These are phyloP conservation scores for Backusella tuberculispora DNA, from an alignment of 192 early-diverging fungal genomes.

Conservation along the genomic window DNA sequence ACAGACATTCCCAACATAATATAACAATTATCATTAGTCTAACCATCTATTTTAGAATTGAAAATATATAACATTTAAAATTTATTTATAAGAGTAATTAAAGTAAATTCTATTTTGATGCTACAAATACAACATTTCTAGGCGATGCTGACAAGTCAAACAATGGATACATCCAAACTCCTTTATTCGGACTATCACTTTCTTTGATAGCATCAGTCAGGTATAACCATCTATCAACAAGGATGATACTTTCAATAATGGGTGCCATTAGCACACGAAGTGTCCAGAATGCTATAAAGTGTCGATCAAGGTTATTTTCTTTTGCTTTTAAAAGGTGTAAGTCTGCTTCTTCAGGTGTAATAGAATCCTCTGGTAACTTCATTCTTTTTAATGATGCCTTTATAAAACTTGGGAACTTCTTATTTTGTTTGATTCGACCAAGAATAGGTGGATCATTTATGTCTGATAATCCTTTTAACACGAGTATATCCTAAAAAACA, in stretches of 20 bases:
- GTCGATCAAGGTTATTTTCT: slow-evolving; percentile 44
- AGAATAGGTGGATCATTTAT: slow-evolving; percentile 1
- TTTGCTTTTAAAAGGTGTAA: slow-evolving; percentile 46
- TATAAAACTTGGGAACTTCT: slow-evolving; percentile 9
- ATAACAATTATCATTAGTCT: too few species aligned
- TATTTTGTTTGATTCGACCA: slow-evolving; percentile 20
- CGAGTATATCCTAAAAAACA: slow-evolving; percentile 10
- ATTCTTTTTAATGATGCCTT: slow-evolving; percentile 55
- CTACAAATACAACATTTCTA: slow-evolving; percentile 68
- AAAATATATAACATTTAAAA: too few species aligned
- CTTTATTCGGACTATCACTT: slow-evolving; percentile 2
- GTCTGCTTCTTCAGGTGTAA: slow-evolving; percentile 46
- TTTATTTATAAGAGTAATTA: too few species aligned
- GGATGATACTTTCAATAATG: slow-evolving; percentile 76
- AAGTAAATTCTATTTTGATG: slow-evolving; percentile 24
- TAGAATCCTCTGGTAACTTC: slow-evolving; percentile 34
- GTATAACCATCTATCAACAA: slow-evolving; percentile 76
- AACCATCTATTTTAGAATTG: too few species aligned
- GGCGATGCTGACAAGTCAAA: slow-evolving; percentile 67
- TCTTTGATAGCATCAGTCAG: slow-evolving; percentile 54
- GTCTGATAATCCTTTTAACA: slow-evolving; percentile 6
- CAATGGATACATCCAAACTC: slow-evolving; percentile 58
- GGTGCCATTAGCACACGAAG: slow-evolving; percentile 74
- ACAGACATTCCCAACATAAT: too few species aligned
- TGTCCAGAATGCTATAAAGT: slow-evolving; percentile 84